Evolutionary conservation across 257 asterid species (phyloP).

Genomic region (Marsdenia floribunda): DNA sequence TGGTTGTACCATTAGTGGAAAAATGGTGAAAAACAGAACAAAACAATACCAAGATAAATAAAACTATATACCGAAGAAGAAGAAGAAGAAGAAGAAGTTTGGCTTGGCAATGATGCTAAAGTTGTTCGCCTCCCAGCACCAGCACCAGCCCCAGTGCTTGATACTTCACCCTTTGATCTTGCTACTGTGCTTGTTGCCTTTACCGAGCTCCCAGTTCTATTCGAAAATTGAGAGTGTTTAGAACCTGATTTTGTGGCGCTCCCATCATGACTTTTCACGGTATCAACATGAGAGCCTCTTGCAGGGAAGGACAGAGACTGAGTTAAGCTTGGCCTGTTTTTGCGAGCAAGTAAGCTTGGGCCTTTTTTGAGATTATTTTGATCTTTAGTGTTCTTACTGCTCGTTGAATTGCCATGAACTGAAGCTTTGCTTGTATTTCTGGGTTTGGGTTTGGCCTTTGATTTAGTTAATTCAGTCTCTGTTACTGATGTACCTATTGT

Average conservation of each 20-base stretch:
- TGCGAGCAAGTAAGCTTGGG: constrained; percentile 42
- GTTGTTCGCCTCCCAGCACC: constrained; percentile 31
- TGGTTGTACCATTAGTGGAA: background rate
- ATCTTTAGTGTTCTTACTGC: constrained; percentile 32
- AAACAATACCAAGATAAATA: background rate
- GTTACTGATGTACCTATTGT: constrained; percentile 22
- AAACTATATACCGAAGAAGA: constrained; percentile 36
- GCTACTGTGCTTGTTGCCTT: constrained; percentile 14
- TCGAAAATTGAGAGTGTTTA: constrained; percentile 31
- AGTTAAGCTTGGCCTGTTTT: constrained; percentile 35
- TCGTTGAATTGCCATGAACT: constrained; percentile 23
- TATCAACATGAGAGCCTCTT: constrained; percentile 41
- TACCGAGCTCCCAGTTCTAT: constrained; percentile 22
- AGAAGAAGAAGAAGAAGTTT: constrained; percentile 26
- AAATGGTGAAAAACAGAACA: background rate
- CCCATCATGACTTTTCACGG: constrained; percentile 52
- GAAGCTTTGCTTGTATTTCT: constrained; percentile 17
- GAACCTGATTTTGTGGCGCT: constrained; percentile 38
- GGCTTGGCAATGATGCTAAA: constrained; percentile 35
- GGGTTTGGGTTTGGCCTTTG: constrained; percentile 24
- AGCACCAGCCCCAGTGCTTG: constrained; percentile 13
- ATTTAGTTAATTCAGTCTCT: constrained; percentile 19
- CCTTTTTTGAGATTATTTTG: constrained; percentile 34
- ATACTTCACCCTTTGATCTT: constrained; percentile 8
- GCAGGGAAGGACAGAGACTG: constrained; percentile 67